Evolutionary conservation across 495 filamentous ascomycete species (phyloP), one percentile per base, ranked within the genome.

Genomic region (Cenococcum geophilum): DNA sequence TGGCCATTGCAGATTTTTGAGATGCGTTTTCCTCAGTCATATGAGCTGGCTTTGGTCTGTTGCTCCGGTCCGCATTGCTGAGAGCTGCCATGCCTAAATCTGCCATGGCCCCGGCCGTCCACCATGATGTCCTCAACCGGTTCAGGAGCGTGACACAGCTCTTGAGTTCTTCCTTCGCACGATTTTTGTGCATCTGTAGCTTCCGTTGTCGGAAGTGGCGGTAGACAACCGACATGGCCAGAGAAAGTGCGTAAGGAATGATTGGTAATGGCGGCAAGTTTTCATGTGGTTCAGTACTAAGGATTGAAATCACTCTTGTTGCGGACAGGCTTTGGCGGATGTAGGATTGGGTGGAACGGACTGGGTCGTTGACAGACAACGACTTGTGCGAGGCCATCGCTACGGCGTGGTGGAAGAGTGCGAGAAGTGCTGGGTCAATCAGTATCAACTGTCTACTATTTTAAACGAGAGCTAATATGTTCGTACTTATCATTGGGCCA

Each of bases 151-250:
- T 64, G 48, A 82, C 82, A 45, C 83, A 85, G 47, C 74, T 76
- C 47, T 82, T 79, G 50, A 91, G 80, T 16, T 83, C 80, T 45
- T 76, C 74, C 50, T 80, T 83, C 10, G 83, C 84, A 18, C 86
- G 79, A 20, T 77, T 78, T 50, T 81, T 78, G 61, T 86, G 84
- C 67, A 86, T 84, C 32, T 82, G 80, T 1, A 88, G 68, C 20
- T 77, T 83, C 58, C 83, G 86, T 55, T 84, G 82, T 12, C 86
- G 82, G 74, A 87, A 83, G 65, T 87, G 85, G 35, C 85, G 80
- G 62, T 90, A 91, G 10, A 82, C 81, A 4, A 89, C 84, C 18
- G 82, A 83, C 52, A 91, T 77, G 0, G 86, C 83, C 3, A 91
- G 72, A 0, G 84, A 79, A 1, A 89, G 71, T 0, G 83, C 82